These are phyloP conservation scores for Ogataea henricii DNA, from an alignment of 805 yeast species.

Conservation along the genomic window DNA sequence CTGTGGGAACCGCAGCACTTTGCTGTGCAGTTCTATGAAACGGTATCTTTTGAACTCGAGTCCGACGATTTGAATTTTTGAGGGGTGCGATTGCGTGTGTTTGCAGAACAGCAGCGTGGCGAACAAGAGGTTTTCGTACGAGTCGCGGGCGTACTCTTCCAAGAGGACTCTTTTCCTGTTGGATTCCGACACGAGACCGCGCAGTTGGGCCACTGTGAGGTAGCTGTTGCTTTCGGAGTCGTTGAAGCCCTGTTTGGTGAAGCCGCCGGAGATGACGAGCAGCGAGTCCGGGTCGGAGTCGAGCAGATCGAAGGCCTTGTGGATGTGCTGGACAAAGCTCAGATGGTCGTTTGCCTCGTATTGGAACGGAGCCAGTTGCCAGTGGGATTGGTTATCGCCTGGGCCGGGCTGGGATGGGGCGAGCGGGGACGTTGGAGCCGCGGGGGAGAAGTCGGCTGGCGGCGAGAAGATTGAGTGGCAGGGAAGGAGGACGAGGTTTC, in stretches of 20 bases:
- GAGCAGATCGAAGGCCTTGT: conserved; percentile 42
- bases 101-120: conserved; percentile 57
- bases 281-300: conserved; percentile 23
- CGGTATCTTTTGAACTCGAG: conserved; percentile 71
- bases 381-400: conserved; percentile 54
- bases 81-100: conserved; percentile 16
- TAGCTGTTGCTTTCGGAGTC: conserved; percentile 60
- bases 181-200: conserved; percentile 29
- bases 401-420: conserved; percentile 27
- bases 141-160: conserved; percentile 79
- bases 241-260: conserved; percentile 59
- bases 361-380: conserved; percentile 72
- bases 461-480: conserved; percentile 37
- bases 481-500: conserved; percentile 50
- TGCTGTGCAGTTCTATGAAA: conserved; percentile 56
- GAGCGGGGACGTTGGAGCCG: not conserved
- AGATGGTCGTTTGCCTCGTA: conserved; percentile 67
- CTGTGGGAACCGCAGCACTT: conserved; percentile 48
- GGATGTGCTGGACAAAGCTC: conserved; percentile 63
- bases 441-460: conserved; percentile 1
- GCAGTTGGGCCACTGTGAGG: conserved; percentile 42
- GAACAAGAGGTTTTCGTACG: conserved; percentile 74
- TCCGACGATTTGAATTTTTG: conserved; percentile 58
- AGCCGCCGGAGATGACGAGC: conserved; percentile 56
- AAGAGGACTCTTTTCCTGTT: conserved; percentile 38